phyloP scores from a whole-genome alignment of 177 flowering plant genomes.

The Vitis hybrid region DNA sequence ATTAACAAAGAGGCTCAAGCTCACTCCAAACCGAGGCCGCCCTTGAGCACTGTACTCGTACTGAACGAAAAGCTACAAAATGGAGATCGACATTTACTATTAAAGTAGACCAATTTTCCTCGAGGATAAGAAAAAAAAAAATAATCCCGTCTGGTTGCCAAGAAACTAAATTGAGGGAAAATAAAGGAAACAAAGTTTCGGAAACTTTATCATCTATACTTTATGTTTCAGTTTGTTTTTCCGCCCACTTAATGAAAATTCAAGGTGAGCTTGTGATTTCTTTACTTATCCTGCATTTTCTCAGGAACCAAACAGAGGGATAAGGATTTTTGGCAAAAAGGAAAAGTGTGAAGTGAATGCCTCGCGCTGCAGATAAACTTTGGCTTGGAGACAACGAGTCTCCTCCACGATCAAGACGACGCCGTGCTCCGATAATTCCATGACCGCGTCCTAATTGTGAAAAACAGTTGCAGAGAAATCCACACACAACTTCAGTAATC shows the following conservation, averaged over 20 bases:
- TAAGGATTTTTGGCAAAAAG: neutral
- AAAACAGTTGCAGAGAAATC: neutral
- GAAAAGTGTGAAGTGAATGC: slow-evolving; percentile 23
- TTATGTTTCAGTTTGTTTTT: too few species aligned
- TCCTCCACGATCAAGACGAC: slow-evolving; percentile 87
- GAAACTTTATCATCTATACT: too few species aligned
- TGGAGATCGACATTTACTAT: neutral
- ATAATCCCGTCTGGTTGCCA: neutral
- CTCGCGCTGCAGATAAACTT: slow-evolving; percentile 91
- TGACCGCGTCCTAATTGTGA: slow-evolving; percentile 63
- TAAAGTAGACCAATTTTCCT: neutral
- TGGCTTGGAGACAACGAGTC: slow-evolving; percentile 87
- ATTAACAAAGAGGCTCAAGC: slow-evolving; percentile 85
- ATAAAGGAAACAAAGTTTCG: neutral
- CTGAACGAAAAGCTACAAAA: slow-evolving; percentile 61
- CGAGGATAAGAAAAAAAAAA: neutral
- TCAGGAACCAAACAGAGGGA: neutral
- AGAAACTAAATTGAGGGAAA: neutral
- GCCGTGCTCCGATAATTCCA: slow-evolving; percentile 91
- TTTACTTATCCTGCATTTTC: neutral
- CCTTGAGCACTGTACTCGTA: slow-evolving; percentile 76
- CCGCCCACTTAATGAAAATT: too few species aligned
- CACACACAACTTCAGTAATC: neutral
- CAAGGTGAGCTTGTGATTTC: neutral
- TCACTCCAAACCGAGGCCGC: slow-evolving; percentile 82